Base-by-base conservation (phyloP, 106 monocot species). In the Apostasia ramifera region DNA sequence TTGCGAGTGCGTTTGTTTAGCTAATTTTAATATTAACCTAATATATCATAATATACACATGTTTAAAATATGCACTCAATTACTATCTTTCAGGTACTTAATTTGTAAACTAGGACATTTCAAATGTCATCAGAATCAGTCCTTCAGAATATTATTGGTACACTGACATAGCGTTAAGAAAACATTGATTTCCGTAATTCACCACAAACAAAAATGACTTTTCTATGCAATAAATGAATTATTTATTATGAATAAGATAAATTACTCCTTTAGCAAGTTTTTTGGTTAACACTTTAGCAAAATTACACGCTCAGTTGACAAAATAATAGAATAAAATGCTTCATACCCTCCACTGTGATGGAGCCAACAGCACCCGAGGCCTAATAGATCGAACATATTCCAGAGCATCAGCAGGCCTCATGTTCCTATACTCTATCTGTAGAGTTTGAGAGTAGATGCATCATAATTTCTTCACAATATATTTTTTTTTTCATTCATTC, bases 311-410 rank as follows among this genome's bases (percentile, higher is more conserved):
- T 52, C 15, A 38, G 2, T 10, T 5, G 8, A 6, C 70, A 56
- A 12, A 57, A 39, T 9, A 56, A 13, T 6, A 43, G 26, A 54
- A 7, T 42, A 58, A 15, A 53, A 46, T 6, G 13, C 26, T 55
- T 47, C 45, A 41, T 78, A 83, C 84, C 80, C 42, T 68, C 84
- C 80, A 84, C 58, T 84, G 84, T 13, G 84, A 77, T 8, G 77
- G 73, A 80, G 80, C 76, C 67, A 84, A 77, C 8, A 73, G 53
- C 47, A 84, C 84, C 48, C 84, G 67, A 11, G 80, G 80, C 44
- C 84, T 80, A 59, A 47, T 80, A 49, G 73, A 80, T 66, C 80
- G 70, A 40, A 84, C 76, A 70, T 84, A 70, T 44, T 68, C 77
- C 11, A 77, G 74, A 51, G 84, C 84, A 53, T 64, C 60, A 53